A percentile compares a stretch with the other conserved stretches of the same genome.
Conservation (phyloP, 1,284 basidiomycete species). For the Gymnopus androsaceus region DNA sequence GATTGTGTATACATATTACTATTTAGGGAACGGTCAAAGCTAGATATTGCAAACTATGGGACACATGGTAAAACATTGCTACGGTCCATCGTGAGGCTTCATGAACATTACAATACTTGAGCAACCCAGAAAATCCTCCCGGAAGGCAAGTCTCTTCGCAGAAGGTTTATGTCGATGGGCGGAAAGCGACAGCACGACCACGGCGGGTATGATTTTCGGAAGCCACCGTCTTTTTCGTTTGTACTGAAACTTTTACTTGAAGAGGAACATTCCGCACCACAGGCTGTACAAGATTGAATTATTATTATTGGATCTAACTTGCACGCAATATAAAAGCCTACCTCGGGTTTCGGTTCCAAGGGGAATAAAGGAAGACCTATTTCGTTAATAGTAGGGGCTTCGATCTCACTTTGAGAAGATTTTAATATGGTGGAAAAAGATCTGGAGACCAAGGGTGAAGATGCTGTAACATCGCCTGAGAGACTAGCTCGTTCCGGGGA, state of each 20-base stretch:
- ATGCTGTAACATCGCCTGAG: no score
- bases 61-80: no score
- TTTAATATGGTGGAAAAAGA: no score
- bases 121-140: no score
- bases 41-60: background rate
- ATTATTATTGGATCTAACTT: background rate
- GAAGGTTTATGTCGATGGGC: no score
- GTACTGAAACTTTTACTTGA: constrained; percentile 10
- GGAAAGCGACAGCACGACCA: background rate
- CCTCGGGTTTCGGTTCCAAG: constrained; percentile 6
- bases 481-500: no score
- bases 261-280: constrained; percentile 7
- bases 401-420: no score
- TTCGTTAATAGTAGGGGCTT: constrained; percentile 17
- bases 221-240: constrained; percentile 8
- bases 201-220: background rate
- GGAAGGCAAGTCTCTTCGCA: no score
- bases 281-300: background rate
- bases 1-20: no score
- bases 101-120: no score
- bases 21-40: background rate
- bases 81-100: no score
- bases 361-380: constrained; percentile 15
- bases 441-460: no score
- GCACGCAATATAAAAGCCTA: background rate